phyloP scores from a whole-genome alignment of 768 basidiomycete genomes.

The Saitozyma podzolica region DNA sequence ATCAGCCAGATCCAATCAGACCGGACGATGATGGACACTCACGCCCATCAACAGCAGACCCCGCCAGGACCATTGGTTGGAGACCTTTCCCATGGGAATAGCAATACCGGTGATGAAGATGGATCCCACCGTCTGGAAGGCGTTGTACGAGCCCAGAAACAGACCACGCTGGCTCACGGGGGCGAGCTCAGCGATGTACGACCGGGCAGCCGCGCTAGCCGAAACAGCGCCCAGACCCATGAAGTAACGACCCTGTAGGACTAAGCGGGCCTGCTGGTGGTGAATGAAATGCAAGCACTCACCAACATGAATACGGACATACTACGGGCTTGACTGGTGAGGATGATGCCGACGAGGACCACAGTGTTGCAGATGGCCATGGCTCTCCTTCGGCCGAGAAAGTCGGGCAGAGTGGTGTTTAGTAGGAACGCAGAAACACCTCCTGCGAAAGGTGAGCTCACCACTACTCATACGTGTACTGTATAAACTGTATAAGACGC shows the following conservation, averaged over 20 bases:
- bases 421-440: conserved; percentile 27
- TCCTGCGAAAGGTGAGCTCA: no score
- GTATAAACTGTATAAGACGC: no score
- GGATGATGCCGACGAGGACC: conserved; percentile 58
- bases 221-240: no score
- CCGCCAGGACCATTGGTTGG: conserved; percentile 58
- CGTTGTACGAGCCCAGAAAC: no score
- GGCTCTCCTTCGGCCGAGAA: conserved; percentile 58
- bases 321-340: conserved; percentile 58
- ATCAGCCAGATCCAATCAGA: no score
- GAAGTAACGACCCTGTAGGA: no score
- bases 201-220: background rate
- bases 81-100: conserved; percentile 58
- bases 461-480: no score
- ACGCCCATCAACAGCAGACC: conserved; percentile 60
- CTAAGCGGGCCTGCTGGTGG: conserved; percentile 54
- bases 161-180: conserved; percentile 59
- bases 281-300: conserved; percentile 56
- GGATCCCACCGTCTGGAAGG: no score
- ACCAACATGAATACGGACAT: conserved; percentile 56
- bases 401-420: conserved; percentile 58
- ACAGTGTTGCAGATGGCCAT: conserved; percentile 60
- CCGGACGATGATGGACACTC: no score
- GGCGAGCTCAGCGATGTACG: conserved; percentile 54
- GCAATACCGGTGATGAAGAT: conserved; percentile 63